A percentile compares a stretch with the other conserved stretches of the same genome.
Conservation (phyloP, 2,329 filamentous ascomycete species). For the Sclerotinia spermophila region DNA sequence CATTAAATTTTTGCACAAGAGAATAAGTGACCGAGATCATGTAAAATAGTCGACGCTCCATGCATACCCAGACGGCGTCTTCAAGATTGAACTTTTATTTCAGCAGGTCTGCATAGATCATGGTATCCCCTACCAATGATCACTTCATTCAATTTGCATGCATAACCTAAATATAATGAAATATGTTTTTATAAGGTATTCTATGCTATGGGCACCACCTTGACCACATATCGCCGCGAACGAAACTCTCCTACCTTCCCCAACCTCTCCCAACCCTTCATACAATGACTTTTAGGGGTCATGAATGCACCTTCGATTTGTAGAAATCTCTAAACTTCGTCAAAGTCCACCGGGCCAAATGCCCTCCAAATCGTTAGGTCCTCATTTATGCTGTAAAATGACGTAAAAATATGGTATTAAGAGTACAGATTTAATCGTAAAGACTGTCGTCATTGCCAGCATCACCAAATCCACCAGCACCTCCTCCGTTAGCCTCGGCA, state of each 20-base stretch:
- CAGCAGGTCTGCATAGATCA: neutral
- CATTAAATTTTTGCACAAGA: neutral
- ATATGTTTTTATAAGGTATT: constrained; percentile 18
- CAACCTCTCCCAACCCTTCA: neutral
- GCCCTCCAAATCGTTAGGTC: constrained; percentile 20
- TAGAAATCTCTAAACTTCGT: constrained; percentile 22
- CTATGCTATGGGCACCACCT: constrained; percentile 21
- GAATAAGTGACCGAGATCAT: neutral
- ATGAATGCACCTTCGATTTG: constrained; percentile 3
- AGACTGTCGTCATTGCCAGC: constrained; percentile 94
- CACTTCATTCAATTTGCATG: neutral
- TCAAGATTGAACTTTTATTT: neutral
- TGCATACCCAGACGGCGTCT: neutral
- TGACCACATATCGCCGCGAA: constrained; percentile 4
- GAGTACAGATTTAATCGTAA: constrained; percentile 69
- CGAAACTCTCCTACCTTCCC: constrained; percentile 9
- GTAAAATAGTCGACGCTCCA: neutral
- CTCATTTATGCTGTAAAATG: constrained; percentile 20
- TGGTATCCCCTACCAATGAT: neutral
- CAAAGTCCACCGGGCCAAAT: constrained; percentile 20
- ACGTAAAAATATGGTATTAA: constrained; percentile 29
- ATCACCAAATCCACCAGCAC: constrained; percentile 70
- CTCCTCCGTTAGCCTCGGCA: constrained; percentile 46
- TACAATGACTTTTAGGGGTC: neutral
- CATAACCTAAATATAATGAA: neutral